These are phyloP conservation scores for Curvularia lunata DNA, from an alignment of 2,329 filamentous ascomycete species.

Conservation along the genomic window DNA sequence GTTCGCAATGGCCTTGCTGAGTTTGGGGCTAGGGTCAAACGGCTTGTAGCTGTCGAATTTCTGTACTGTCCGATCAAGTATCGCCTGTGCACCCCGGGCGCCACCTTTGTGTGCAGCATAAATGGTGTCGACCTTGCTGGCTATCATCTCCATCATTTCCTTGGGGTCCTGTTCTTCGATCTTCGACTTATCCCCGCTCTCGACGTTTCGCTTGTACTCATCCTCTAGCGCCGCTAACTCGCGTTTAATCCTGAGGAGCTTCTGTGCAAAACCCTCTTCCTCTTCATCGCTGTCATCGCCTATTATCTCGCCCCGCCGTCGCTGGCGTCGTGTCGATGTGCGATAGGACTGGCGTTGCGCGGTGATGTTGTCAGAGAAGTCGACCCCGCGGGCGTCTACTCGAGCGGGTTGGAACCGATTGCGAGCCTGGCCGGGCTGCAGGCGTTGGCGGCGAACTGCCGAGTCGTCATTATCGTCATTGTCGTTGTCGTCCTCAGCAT, in stretches of 20 bases:
- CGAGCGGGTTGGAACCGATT: conserved; percentile 76
- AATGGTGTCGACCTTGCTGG: conserved; percentile 70
- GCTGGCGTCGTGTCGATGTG: conserved; percentile 70
- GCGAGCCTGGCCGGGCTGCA: conserved; percentile 81
- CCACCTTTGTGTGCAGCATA: conserved; percentile 56
- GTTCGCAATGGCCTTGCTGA: conserved; percentile 38
- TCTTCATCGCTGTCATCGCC: conserved; percentile 76
- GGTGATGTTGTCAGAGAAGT: conserved; percentile 88
- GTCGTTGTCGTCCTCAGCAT: conserved; percentile 62
- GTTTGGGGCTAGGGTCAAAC: conserved; percentile 34
- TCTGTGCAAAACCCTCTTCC: conserved; percentile 73
- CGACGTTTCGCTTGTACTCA: conserved; percentile 62
- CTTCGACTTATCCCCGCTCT: conserved; percentile 51
- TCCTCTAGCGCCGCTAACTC: conserved; percentile 73
- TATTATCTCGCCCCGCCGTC: conserved; percentile 66
- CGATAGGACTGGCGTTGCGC: conserved; percentile 81
- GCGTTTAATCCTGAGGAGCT: conserved; percentile 79
- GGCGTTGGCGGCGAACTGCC: conserved; percentile 73
- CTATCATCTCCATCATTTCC: conserved; percentile 68
- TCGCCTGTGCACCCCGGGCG: conserved; percentile 44
- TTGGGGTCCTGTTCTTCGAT: conserved; percentile 54
- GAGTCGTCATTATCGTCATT: conserved; percentile 36
- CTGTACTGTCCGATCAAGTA: conserved; percentile 43
- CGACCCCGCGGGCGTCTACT: conserved; percentile 77
- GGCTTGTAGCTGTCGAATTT: conserved; percentile 44